Conservation (phyloP, 2,329 filamentous ascomycete species). For the Acrocalymma vagum region DNA sequence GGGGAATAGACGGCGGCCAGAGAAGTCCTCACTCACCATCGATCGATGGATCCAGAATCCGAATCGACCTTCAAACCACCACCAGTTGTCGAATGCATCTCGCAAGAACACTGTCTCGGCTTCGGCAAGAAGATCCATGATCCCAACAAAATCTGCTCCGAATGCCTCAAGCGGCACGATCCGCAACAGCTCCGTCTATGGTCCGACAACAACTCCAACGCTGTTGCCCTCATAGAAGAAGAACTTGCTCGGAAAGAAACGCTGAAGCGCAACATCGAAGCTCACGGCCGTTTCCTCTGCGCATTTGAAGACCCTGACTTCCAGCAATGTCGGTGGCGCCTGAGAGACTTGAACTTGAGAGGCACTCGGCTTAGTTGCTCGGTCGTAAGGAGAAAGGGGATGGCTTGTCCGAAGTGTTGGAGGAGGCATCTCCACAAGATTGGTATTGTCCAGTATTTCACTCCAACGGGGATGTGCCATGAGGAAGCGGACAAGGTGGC, state of each 20-base stretch:
- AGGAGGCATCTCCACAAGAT: slow-evolving; percentile 30
- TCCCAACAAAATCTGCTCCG: slow-evolving; percentile 26
- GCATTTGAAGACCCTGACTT: slow-evolving; percentile 38
- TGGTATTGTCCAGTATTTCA: slow-evolving; percentile 33
- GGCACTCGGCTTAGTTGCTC: slow-evolving; percentile 26
- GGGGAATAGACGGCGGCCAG: slow-evolving; percentile 18
- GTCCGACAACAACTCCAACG: slow-evolving; percentile 22
- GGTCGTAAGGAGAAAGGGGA: slow-evolving; percentile 28
- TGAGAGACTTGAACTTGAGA: slow-evolving; percentile 31
- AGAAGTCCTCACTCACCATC: slow-evolving; percentile 20
- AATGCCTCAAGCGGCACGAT: slow-evolving; percentile 35
- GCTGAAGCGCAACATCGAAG: slow-evolving; percentile 32
- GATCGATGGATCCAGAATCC: slow-evolving; percentile 25
- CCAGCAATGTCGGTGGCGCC: slow-evolving; percentile 33
- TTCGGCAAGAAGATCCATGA: slow-evolving; percentile 34
- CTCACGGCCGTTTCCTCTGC: slow-evolving; percentile 29
- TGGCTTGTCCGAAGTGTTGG: slow-evolving; percentile 35
- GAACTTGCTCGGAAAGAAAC: slow-evolving; percentile 27
- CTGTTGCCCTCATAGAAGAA: slow-evolving; percentile 24
- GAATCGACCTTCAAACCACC: slow-evolving; percentile 29
- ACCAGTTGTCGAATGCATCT: slow-evolving; percentile 32
- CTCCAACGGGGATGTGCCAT: slow-evolving; percentile 36
- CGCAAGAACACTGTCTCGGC: slow-evolving; percentile 30
- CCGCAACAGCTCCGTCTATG: slow-evolving; percentile 29
- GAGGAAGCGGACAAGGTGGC: slow-evolving; percentile 32